Conservation (phyloP, 208 protist species). For the Tetramitus jugosus region DNA sequence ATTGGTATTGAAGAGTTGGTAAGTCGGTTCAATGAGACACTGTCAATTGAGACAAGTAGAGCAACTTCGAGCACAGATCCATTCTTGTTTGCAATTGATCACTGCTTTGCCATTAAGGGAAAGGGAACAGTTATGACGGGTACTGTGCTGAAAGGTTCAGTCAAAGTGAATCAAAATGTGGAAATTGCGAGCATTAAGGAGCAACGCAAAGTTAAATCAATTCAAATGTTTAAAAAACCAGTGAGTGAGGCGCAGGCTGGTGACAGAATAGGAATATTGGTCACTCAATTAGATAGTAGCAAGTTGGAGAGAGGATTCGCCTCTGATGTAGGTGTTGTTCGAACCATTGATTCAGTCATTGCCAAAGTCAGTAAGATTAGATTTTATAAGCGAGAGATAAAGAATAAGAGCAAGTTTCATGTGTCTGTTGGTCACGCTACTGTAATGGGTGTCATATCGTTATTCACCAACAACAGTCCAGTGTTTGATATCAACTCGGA, state of each 20-base stretch:
- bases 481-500: background rate
- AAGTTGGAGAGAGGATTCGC: constrained; percentile 72
- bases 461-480: constrained; percentile 40
- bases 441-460: constrained; percentile 65
- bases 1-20: background rate
- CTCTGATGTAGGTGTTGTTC: constrained; percentile 39
- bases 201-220: constrained; percentile 74
- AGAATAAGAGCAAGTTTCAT: background rate
- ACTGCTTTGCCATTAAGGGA: constrained; percentile 93
- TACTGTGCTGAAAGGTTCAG: constrained; percentile 73
- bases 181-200: background rate
- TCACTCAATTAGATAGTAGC: constrained; percentile 76
- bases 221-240: constrained; percentile 83
- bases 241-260: constrained; percentile 59
- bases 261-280: constrained; percentile 79
- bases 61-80: background rate
- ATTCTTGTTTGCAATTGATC: constrained; percentile 90
- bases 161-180: constrained; percentile 56
- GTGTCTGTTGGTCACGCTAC: constrained; percentile 68
- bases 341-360: constrained; percentile 36
- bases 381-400: constrained; percentile 49
- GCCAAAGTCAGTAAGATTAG: constrained; percentile 59
- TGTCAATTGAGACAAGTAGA: background rate
- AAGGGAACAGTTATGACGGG: constrained; percentile 91
- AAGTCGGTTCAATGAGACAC: background rate